These are phyloP conservation scores for Takashimella tepidaria DNA, from an alignment of 1,284 basidiomycete genomes.

Conservation along the genomic window DNA sequence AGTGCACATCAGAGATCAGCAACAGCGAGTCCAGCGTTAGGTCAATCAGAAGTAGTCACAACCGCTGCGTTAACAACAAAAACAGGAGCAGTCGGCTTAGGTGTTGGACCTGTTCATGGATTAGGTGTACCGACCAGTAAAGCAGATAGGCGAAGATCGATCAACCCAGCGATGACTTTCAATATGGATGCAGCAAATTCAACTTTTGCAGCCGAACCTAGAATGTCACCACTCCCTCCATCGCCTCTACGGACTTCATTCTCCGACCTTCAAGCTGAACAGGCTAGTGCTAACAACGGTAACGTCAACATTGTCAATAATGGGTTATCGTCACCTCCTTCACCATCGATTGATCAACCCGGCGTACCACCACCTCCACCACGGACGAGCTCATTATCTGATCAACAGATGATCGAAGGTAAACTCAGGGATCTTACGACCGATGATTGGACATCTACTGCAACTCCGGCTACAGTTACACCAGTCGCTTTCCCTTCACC, in stretches of 20 bases:
- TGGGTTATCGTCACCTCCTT: constrained; percentile 13
- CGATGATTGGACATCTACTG: constrained; percentile 1
- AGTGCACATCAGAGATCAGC: neutral
- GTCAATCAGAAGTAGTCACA: too few relatives aligned
- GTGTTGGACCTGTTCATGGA: constrained; percentile 25
- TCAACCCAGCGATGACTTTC: constrained; percentile 47
- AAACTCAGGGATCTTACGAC: constrained; percentile 1
- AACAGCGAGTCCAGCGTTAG: neutral
- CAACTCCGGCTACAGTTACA: neutral
- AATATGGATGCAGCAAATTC: constrained; percentile 38
- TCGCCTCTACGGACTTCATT: constrained; percentile 44
- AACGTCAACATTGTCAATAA: too few relatives aligned
- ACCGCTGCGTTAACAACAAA: too few relatives aligned
- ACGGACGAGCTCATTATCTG: constrained; percentile 27
- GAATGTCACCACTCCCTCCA: constrained; percentile 35
- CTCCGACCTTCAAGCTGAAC: constrained; percentile 23
- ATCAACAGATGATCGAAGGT: constrained; percentile 10
- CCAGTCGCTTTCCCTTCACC: neutral
- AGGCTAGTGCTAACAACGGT: too few relatives aligned
- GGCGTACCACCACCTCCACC: constrained; percentile 19
- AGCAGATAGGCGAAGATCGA: constrained; percentile 44
- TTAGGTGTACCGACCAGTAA: constrained; percentile 39
- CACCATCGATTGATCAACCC: constrained; percentile 14
- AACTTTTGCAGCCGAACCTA: constrained; percentile 31
- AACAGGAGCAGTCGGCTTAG: constrained; percentile 12